Evolutionary conservation across 2,329 filamentous ascomycete genomes (phyloP), one percentile per base, ranked within the genome.

Genomic region (Fusarium nisikadoi): DNA sequence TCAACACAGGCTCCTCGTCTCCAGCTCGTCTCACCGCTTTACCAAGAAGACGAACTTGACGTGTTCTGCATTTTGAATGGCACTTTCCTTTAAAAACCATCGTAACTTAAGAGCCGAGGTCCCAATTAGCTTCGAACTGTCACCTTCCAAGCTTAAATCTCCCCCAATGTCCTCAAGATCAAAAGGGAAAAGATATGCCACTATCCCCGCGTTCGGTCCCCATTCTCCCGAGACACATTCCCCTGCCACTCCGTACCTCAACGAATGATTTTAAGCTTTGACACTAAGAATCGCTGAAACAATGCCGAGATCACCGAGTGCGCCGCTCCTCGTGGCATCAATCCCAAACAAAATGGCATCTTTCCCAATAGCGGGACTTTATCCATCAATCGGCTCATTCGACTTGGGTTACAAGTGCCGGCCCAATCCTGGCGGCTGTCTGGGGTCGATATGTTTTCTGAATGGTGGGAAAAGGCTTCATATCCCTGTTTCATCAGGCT

Each of bases 381-480:
- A 58, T 72, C 70, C 70, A 72, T 71, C 68, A 71, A 71, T 71
- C 68, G 57, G 36, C 58, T 58, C 12, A 7, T 27, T 31, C 13
- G 25, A 25, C 20, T 29, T 20, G 27, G 23, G 42, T 13, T 14
- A n/a, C 43, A 45, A 55, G 29, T 56, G 41, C 59, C 66, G 69
- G 65, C 29, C 45, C 46, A 29, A 36, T 53, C 60, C 60, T 31
- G 45, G 45, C 6, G 10, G 6, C 5, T 0, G 29, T 31, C 27
- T 27, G 4, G 23, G 50, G 42, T 16, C 35, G 16, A 4, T 8
- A 5, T 39, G 23, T 13, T 16, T 23, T 35, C 2, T 66, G 16
- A 72, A 20, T 72, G 70, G 70, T 61, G 70, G 69, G 67, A 73
- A 75, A 74, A 54, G 19, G 10, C 29, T n/a, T 7, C 6, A 13